Percentiles rank a stretch among this genome's conserved stretches.
Evolutionary conservation across 306 rosid species (phyloP).

Genomic region (Cyclanthera cordifolia): DNA sequence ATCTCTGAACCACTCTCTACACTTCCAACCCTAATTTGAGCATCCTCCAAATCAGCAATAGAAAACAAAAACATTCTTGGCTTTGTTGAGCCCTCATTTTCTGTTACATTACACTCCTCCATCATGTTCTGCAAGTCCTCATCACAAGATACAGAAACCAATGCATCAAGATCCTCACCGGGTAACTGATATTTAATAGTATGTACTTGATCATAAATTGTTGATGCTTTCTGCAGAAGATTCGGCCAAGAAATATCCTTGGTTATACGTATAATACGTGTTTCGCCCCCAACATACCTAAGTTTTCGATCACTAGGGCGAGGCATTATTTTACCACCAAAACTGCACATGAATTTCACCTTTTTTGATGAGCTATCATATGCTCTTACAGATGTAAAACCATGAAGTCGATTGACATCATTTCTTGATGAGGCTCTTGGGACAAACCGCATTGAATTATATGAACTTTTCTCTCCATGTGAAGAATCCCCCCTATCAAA

Average conservation of each 20-base stretch:
- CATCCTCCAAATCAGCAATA: conserved; percentile 52
- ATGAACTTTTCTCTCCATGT: conserved; percentile 39
- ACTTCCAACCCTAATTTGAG: conserved; percentile 42
- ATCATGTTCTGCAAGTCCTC: conserved; percentile 86
- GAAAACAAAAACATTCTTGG: conserved; percentile 72
- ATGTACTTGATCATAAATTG: conserved; percentile 39
- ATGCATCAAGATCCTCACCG: conserved; percentile 89
- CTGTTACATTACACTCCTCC: conserved; percentile 59
- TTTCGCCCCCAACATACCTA: conserved; percentile 85
- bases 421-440: conserved; percentile 49
- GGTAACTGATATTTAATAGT: conserved; percentile 84
- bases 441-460: conserved; percentile 36
- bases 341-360: conserved; percentile 76
- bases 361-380: conserved; percentile 40
- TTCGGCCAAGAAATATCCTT: conserved; percentile 55
- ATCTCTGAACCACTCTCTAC: conserved; percentile 60
- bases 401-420: conserved; percentile 34
- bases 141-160: conserved; percentile 72
- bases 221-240: conserved; percentile 48
- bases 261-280: conserved; percentile 54
- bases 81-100: conserved; percentile 43
- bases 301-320: conserved; percentile 80
- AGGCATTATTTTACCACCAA: conserved; percentile 67
- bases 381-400: conserved; percentile 36
- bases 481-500: conserved; percentile 41